A percentile compares a stretch with the other conserved stretches of the same genome.
phyloP scores from a whole-genome alignment of 495 filamentous ascomycete genomes.

The Hypoxylon rickii region DNA sequence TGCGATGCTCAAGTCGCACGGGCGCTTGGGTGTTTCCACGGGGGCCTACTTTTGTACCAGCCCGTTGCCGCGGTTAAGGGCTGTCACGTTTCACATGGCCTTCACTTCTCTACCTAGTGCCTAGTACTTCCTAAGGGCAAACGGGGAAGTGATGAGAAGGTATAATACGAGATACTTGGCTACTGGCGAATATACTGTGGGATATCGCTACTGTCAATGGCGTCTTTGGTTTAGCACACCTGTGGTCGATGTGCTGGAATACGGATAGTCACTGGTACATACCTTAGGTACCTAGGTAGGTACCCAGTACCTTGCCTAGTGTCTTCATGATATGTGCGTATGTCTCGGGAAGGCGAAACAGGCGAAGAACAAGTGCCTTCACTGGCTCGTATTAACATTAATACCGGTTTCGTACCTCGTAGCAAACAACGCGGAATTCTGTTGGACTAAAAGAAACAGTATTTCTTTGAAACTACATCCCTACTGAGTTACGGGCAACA shows the following conservation, averaged over 20 bases:
- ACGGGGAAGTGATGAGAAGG: no score
- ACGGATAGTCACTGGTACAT: no score
- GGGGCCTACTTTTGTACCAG: no score
- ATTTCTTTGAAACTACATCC: slow-evolving; percentile 14
- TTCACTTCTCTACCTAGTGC: no score
- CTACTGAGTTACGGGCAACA: background rate
- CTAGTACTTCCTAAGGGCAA: no score
- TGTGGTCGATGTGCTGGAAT: no score
- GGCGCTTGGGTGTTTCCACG: no score
- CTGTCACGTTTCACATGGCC: background rate
- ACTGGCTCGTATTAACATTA: slow-evolving; percentile 6
- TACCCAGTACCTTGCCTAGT: background rate
- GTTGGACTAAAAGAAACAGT: slow-evolving; percentile 8
- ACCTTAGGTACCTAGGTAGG: background rate
- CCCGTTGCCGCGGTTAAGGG: background rate
- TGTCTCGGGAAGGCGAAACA: slow-evolving; percentile 33
- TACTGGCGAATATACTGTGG: no score
- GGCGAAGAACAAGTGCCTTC: slow-evolving; percentile 8
- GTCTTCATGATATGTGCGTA: slow-evolving; percentile 12
- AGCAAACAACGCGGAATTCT: slow-evolving; percentile 17
- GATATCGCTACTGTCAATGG: no score
- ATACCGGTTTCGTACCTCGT: slow-evolving; percentile 20
- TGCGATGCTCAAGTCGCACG: no score
- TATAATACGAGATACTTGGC: no score
- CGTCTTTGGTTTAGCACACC: background rate